Conservation (phyloP, 495 filamentous ascomycete genomes). For the Daldinia vernicosa region DNA sequence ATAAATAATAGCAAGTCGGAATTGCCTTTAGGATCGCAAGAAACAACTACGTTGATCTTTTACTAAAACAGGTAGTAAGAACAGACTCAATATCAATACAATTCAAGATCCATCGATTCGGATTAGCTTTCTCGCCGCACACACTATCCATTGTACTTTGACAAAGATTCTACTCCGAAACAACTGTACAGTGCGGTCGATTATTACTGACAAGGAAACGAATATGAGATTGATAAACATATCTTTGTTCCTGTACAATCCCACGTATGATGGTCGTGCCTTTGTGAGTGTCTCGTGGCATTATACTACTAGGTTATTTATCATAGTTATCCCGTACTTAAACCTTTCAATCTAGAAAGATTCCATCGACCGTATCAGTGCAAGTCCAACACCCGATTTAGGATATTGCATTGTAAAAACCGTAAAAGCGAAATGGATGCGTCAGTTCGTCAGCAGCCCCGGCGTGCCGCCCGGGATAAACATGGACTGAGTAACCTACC, state of each 20-base stretch:
- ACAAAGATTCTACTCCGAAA: not conserved
- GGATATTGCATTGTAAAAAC: not conserved
- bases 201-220: not conserved
- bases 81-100: not conserved
- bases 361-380: not conserved
- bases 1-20: too few relatives aligned
- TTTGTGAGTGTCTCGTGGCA: not conserved
- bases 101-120: not conserved
- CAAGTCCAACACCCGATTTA: not conserved
- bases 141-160: not conserved
- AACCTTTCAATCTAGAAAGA: not conserved
- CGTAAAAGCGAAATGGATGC: not conserved
- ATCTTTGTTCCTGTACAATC: not conserved
- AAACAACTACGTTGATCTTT: too few relatives aligned
- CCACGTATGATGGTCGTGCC: not conserved
- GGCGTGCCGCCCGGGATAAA: slow-evolving; percentile 12
- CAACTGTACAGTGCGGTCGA: not conserved
- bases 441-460: slow-evolving; percentile 7
- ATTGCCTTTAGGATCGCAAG: too few relatives aligned
- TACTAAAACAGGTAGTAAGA: too few relatives aligned
- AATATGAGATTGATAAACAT: not conserved
- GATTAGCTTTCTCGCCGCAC: not conserved
- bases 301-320: not conserved
- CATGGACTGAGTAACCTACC: not conserved
- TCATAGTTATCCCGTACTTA: not conserved